phyloP scores from a whole-genome alignment of 2,329 filamentous ascomycete genomes.

The Penicillium nordicum region DNA sequence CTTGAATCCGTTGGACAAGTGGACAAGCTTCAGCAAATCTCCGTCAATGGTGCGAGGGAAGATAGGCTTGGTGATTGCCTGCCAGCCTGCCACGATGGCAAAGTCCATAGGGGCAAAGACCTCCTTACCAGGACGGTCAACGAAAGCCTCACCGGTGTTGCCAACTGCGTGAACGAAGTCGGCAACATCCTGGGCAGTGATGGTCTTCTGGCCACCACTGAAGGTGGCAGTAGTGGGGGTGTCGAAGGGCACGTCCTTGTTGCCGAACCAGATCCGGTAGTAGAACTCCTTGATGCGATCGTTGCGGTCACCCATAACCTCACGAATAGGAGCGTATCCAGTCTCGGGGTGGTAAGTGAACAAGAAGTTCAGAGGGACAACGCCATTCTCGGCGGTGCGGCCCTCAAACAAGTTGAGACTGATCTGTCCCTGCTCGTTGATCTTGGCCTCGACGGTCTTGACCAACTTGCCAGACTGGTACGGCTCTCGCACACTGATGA shows the following conservation, averaged over 20 bases:
- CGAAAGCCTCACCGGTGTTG: slow-evolving; percentile 95
- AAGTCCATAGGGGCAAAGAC: slow-evolving; percentile 98
- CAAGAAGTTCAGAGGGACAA: slow-evolving; percentile 77
- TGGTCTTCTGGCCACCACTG: slow-evolving; percentile 79
- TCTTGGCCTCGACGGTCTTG: slow-evolving; percentile 81
- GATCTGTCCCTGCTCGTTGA: slow-evolving; percentile 74
- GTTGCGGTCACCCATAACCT: slow-evolving; percentile 94
- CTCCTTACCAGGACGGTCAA: slow-evolving; percentile 89
- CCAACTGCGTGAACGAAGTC: slow-evolving; percentile 99
- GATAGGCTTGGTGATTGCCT: slow-evolving; percentile 98
- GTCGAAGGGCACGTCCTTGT: slow-evolving; percentile 78
- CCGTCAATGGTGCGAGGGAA: slow-evolving; percentile 96
- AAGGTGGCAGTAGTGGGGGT: slow-evolving; percentile 82
- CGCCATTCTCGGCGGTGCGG: slow-evolving; percentile 76
- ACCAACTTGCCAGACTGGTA: slow-evolving; percentile 80
- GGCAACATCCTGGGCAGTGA: slow-evolving; percentile 90
- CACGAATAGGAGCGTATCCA: slow-evolving; percentile 94
- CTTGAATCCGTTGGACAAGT: slow-evolving; percentile 94
- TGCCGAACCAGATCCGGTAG: slow-evolving; percentile 95
- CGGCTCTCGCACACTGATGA: slow-evolving; percentile 83
- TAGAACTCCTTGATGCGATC: slow-evolving; percentile 99
- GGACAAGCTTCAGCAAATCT: slow-evolving; percentile 91
- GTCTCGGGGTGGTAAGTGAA: slow-evolving; percentile 95
- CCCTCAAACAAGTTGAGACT: slow-evolving; percentile 89
- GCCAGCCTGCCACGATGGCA: slow-evolving; percentile 96